Base-by-base conservation (phyloP, 768 basidiomycete species). In the Russula sp. region DNA sequence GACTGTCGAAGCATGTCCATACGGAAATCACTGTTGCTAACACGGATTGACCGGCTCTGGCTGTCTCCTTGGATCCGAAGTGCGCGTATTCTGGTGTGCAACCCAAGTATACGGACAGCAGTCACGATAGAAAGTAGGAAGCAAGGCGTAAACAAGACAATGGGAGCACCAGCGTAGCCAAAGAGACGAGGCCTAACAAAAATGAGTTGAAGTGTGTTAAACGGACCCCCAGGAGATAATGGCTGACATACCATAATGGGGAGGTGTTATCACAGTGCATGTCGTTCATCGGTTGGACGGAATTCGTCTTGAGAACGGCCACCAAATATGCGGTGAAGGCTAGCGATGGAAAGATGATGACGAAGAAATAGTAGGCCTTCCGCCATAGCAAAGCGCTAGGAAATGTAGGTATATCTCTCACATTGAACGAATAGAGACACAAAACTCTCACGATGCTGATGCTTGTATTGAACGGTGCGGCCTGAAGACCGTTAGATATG, bases 211-310 rank as follows among this genome's bases (percentile, higher is more conserved):
- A 20, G 38, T 29, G 51, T 4, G 61, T n/a, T n/a, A 47, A 32
- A 8, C 38, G 32, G 50, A 2, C 43, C 16, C 6, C 16, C 16
- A 2, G 43, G 29, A 38, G 34, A 39, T 6, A 22, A 58, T 34
- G 34, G 35, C 29, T 49, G 35, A 67, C 79, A 49, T 66, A 87
- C 86, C 86, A 87, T 57, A 79, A 70, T 2, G 84, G 84, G 65
- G 76, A 62, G n/a, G 73, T 79, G 36, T 78, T 77, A 66, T 87
- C 86, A 66, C 87, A 88, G 65, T 79, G 76, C 60, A 88, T 69
- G 64, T 79, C 80, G 41, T 84, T 78, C 1, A 68, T 69, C 5
- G 80, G 83, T 39, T 75, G 70, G 4, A 79, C 75, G 5, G 81
- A 75, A 61, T 82, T 67, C 3, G 77, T 69, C 59, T 70, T 75